Percentiles rank a stretch among this genome's conserved stretches.
phyloP scores from a whole-genome alignment of 257 asterid species.

The Nemophila menziesii region DNA sequence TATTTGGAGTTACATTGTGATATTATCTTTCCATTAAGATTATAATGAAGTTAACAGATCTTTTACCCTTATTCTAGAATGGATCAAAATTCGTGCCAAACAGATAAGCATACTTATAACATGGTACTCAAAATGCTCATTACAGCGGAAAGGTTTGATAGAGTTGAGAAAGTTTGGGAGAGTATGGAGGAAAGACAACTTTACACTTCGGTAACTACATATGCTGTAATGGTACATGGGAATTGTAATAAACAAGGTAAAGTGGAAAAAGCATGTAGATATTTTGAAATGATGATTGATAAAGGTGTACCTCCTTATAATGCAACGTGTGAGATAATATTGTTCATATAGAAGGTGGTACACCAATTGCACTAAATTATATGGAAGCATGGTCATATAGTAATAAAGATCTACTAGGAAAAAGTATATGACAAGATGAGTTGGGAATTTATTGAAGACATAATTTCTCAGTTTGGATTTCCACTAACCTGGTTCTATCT shows the following conservation, averaged over 20 bases:
- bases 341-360: no score
- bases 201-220: slow-evolving; percentile 69
- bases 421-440: no score
- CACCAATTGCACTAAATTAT: no score
- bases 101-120: slow-evolving; percentile 57
- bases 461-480: no score
- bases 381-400: no score
- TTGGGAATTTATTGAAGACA: no score
- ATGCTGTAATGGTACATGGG: slow-evolving; percentile 81
- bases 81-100: slow-evolving; percentile 35
- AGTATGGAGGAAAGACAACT: slow-evolving; percentile 61
- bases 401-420: no score
- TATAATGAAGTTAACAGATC: slow-evolving; percentile 64
- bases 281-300: slow-evolving; percentile 77
- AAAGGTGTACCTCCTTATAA: slow-evolving; percentile 78
- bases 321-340: slow-evolving; percentile 42
- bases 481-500: no score
- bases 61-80: slow-evolving; percentile 48
- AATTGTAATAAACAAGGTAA: slow-evolving; percentile 65
- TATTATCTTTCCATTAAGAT: slow-evolving; percentile 61
- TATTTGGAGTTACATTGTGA: slow-evolving; percentile 64
- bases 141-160: slow-evolving; percentile 67
- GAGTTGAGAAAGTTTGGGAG: slow-evolving; percentile 56
- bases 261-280: slow-evolving; percentile 60
- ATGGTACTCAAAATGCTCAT: slow-evolving; percentile 84